These are phyloP conservation scores for Globisporangium cylindrosporum DNA, from an alignment of 352 stramenopile species.

Conservation along the genomic window DNA sequence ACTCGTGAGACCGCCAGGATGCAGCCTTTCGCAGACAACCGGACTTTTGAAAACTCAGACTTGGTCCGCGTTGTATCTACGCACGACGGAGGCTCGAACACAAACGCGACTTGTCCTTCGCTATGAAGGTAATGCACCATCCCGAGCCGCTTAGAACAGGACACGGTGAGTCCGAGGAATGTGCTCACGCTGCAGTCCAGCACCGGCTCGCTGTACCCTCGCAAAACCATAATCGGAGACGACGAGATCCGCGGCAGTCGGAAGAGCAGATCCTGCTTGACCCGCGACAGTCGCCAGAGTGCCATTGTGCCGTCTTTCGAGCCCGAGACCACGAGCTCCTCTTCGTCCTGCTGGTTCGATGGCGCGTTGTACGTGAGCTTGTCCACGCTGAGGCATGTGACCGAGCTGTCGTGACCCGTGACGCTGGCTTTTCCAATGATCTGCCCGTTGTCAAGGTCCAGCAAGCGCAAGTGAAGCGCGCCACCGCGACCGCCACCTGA, in stretches of 20 bases:
- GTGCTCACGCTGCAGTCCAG: slow-evolving; percentile 67
- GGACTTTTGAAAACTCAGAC: slow-evolving; percentile 40
- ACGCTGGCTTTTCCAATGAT: slow-evolving; percentile 81
- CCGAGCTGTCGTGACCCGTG: slow-evolving; percentile 57
- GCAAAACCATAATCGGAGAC: slow-evolving; percentile 57
- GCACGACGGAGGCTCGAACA: slow-evolving; percentile 34
- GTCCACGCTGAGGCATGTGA: slow-evolving; percentile 77
- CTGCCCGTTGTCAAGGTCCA: slow-evolving; percentile 82
- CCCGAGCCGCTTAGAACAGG: slow-evolving; percentile 45
- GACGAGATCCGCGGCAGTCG: slow-evolving; percentile 68
- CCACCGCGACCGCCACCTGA: slow-evolving; percentile 72
- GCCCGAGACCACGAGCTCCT: slow-evolving; percentile 75
- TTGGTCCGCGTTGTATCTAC: slow-evolving; percentile 8
- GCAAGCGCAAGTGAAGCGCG: slow-evolving; percentile 67
- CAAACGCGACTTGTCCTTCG: slow-evolving; percentile 66
- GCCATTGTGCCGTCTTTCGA: slow-evolving; percentile 63
- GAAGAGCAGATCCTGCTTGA: slow-evolving; percentile 75
- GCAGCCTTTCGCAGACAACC: slow-evolving; percentile 59
- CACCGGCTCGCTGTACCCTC: slow-evolving; percentile 49
- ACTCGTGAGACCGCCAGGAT: slow-evolving; percentile 44
- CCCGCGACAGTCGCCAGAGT: slow-evolving; percentile 68
- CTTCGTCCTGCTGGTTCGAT: slow-evolving; percentile 46
- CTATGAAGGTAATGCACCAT: slow-evolving; percentile 77
- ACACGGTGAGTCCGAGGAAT: slow-evolving; percentile 61
- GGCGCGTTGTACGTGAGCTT: slow-evolving; percentile 44